These are phyloP conservation scores for Fonsecaea nubica DNA, from an alignment of 2,329 filamentous ascomycete genomes.

Conservation along the genomic window DNA sequence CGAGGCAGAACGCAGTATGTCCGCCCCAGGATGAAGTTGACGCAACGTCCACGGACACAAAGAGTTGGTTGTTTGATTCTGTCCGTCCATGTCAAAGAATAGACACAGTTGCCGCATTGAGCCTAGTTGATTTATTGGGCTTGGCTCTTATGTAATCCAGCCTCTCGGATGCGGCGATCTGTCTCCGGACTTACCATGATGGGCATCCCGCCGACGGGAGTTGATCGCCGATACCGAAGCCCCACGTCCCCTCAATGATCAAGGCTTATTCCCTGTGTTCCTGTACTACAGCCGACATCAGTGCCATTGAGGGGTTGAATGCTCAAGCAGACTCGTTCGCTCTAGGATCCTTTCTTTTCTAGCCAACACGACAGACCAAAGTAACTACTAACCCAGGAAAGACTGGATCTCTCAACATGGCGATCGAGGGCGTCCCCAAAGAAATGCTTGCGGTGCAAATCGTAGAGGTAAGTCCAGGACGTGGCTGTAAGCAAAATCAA, in stretches of 20 bases:
- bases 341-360: background rate
- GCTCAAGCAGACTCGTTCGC: background rate
- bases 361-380: background rate
- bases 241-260: background rate
- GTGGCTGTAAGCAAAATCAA: background rate
- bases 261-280: too few species aligned
- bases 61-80: background rate
- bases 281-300: too few species aligned
- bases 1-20: background rate
- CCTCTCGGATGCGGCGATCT: background rate
- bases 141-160: background rate
- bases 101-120: background rate
- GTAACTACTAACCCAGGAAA: background rate
- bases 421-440: constrained; percentile 35
- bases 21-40: background rate
- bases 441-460: constrained; percentile 39
- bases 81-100: background rate
- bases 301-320: background rate
- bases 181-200: too few species aligned
- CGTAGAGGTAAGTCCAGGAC: constrained; percentile 31
- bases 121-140: background rate
- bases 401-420: constrained; percentile 24
- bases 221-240: background rate
- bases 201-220: background rate
- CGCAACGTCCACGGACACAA: background rate